Conservation (phyloP, 2,329 filamentous ascomycete genomes). For the Fusarium caatingaense region DNA sequence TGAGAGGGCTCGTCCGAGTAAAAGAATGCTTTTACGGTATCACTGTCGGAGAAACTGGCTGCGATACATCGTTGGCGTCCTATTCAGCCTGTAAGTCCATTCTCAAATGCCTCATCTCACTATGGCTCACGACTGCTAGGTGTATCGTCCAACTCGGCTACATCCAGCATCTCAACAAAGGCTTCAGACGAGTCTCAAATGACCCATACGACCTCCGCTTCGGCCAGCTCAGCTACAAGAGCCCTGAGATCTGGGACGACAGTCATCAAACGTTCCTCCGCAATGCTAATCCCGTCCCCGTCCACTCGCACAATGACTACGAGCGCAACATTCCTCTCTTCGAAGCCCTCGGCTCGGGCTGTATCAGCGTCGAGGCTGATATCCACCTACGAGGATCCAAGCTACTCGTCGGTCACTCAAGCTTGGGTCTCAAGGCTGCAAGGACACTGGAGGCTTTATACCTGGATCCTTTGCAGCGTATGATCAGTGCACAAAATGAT, state of each 20-base stretch:
- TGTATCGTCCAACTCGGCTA: slow-evolving; percentile 8
- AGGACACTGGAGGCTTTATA: not conserved
- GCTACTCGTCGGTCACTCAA: slow-evolving; percentile 11
- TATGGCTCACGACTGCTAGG: not conserved
- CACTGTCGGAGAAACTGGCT: slow-evolving; percentile 8
- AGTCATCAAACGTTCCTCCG: slow-evolving; percentile 17
- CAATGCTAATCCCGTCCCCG: slow-evolving; percentile 2
- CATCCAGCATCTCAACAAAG: not conserved
- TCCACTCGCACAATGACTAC: slow-evolving; percentile 28
- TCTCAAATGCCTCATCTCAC: no score
- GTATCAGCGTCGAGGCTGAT: slow-evolving; percentile 22
- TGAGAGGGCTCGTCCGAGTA: not conserved
- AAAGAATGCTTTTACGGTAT: not conserved
- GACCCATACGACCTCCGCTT: slow-evolving; percentile 29
- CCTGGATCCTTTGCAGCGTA: slow-evolving; percentile 12
- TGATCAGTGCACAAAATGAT: slow-evolving; percentile 9
- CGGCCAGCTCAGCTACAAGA: slow-evolving; percentile 1
- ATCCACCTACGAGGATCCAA: not conserved
- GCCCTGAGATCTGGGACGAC: slow-evolving; percentile 25
- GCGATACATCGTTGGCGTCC: not conserved
- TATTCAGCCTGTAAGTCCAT: slow-evolving; percentile 1
- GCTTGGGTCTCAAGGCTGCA: not conserved
- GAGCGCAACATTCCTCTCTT: slow-evolving; percentile 17
- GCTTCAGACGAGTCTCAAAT: slow-evolving; percentile 8
- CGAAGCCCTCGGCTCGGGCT: slow-evolving; percentile 20